Percentiles rank a stretch among this genome's conserved stretches.
phyloP scores from a whole-genome alignment of 768 basidiomycete genomes.

The Auricularia sp. region DNA sequence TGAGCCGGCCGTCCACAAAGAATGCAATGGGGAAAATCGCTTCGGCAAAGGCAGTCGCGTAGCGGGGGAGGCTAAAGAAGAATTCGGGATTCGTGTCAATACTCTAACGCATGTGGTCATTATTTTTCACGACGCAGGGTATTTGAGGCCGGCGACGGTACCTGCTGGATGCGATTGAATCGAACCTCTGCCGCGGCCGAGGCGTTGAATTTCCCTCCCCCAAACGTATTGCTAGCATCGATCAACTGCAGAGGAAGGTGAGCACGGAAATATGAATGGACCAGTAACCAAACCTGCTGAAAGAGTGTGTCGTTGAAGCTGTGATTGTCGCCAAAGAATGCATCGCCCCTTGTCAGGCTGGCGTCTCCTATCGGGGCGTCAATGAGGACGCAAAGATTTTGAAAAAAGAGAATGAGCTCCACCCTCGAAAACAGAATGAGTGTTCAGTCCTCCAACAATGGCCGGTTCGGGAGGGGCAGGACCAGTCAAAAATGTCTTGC shows the following conservation, averaged over 20 bases:
- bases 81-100: slow-evolving; percentile 6
- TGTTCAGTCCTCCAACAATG: slow-evolving; percentile 3
- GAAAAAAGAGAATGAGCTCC: too few species aligned
- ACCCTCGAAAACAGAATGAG: slow-evolving; percentile 6
- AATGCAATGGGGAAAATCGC: slow-evolving; percentile 2
- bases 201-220: background rate
- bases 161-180: slow-evolving; percentile 4
- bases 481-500: background rate
- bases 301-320: slow-evolving; percentile 6
- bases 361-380: slow-evolving; percentile 1
- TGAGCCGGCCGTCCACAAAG: slow-evolving; percentile 1
- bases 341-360: slow-evolving; percentile 5
- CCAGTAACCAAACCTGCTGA: background rate
- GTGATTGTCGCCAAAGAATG: slow-evolving; percentile 7
- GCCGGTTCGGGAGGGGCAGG: slow-evolving; percentile 1
- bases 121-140: too few species aligned
- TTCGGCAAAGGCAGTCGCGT: slow-evolving; percentile 3
- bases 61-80: slow-evolving; percentile 3
- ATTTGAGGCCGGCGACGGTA: too few species aligned
- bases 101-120: background rate
- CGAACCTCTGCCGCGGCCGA: slow-evolving; percentile 3
- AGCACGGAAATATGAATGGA: background rate
- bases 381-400: background rate
- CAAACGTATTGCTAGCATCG: background rate
- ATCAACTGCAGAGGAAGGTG: background rate